Percentiles rank a stretch among this genome's conserved stretches.
Evolutionary conservation across 768 basidiomycete species (phyloP).

Genomic region (Russula brevipes): DNA sequence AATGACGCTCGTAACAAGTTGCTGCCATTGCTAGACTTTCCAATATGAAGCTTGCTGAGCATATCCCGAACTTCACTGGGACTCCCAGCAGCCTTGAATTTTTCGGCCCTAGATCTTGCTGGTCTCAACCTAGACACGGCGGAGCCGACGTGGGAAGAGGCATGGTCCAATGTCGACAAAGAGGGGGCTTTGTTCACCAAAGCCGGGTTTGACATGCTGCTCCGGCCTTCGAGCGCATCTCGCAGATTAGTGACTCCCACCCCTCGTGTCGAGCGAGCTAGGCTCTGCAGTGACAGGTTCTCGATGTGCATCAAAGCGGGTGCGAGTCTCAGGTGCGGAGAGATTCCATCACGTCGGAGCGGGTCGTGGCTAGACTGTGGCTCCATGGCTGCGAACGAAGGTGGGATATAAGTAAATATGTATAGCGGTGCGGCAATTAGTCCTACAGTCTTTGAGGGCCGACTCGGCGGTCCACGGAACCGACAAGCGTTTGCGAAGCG

Average conservation of each 20-base stretch:
- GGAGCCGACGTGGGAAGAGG: slow-evolving; percentile 39
- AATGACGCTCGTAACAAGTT: slow-evolving; percentile 70
- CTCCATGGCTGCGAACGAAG: slow-evolving; percentile 46
- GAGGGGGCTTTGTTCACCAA: slow-evolving; percentile 60
- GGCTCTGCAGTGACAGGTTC: slow-evolving; percentile 81
- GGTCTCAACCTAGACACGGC: slow-evolving; percentile 43
- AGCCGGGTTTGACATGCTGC: slow-evolving; percentile 74
- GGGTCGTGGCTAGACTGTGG: slow-evolving; percentile 48
- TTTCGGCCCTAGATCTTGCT: slow-evolving; percentile 50
- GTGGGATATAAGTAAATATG: not conserved
- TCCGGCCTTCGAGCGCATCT: slow-evolving; percentile 83
- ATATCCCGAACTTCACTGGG: slow-evolving; percentile 76
- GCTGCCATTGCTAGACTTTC: slow-evolving; percentile 52
- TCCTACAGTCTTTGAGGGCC: slow-evolving; percentile 73
- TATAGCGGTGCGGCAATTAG: not conserved
- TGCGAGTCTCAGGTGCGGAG: slow-evolving; percentile 73
- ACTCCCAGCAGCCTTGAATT: slow-evolving; percentile 45
- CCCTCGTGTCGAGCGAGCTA: slow-evolving; percentile 70
- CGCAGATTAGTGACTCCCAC: slow-evolving; percentile 85
- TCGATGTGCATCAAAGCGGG: slow-evolving; percentile 88
- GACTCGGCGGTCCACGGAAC: slow-evolving; percentile 63
- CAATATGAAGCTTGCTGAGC: slow-evolving; percentile 76
- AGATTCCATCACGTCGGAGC: slow-evolving; percentile 61
- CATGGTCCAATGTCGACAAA: slow-evolving; percentile 70
- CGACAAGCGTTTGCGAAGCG: slow-evolving; percentile 21